A percentile compares a stretch with the other conserved stretches of the same genome.
phyloP scores from a whole-genome alignment of 768 basidiomycete species.

The Kwoniella mangroviensis region DNA sequence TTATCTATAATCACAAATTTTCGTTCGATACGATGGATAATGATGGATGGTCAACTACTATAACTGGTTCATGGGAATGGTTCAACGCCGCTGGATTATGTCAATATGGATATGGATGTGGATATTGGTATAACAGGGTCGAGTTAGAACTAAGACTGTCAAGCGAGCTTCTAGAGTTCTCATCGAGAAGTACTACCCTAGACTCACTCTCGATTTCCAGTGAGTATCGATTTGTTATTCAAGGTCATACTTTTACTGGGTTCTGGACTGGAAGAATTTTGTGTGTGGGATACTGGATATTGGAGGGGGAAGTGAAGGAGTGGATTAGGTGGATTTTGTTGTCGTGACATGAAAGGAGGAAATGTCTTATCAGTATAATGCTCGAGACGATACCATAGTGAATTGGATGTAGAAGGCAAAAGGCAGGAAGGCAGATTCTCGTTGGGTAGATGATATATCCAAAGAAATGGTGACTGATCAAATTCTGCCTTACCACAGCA shows the following conservation, averaged over 20 bases:
- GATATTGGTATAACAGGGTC: constrained; percentile 68
- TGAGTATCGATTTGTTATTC: constrained; percentile 38
- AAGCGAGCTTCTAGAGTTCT: constrained; percentile 98
- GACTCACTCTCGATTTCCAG: constrained; percentile 98
- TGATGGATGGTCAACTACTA: neutral
- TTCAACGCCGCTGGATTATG: neutral
- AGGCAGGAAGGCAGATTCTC: neutral
- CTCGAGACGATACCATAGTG: too few relatives aligned
- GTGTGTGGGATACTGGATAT: too few relatives aligned
- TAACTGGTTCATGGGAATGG: neutral
- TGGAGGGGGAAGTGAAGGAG: too few relatives aligned
- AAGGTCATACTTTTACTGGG: too few relatives aligned
- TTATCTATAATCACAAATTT: neutral
- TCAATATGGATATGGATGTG: neutral
- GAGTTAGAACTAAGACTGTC: constrained; percentile 99
- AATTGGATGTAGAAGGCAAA: too few relatives aligned
- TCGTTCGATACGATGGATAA: neutral
- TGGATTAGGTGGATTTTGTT: too few relatives aligned
- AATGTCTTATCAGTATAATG: too few relatives aligned
- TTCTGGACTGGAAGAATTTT: too few relatives aligned
- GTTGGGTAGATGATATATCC: neutral
- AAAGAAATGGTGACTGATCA: neutral
- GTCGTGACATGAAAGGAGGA: too few relatives aligned
- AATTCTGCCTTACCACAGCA: constrained; percentile 60
- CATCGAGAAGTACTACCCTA: constrained; percentile 99